Percentiles rank a stretch among this genome's conserved stretches.
Evolutionary conservation across 108 stramenopile species (phyloP).

Genomic region (Schizochytrium sp.): DNA sequence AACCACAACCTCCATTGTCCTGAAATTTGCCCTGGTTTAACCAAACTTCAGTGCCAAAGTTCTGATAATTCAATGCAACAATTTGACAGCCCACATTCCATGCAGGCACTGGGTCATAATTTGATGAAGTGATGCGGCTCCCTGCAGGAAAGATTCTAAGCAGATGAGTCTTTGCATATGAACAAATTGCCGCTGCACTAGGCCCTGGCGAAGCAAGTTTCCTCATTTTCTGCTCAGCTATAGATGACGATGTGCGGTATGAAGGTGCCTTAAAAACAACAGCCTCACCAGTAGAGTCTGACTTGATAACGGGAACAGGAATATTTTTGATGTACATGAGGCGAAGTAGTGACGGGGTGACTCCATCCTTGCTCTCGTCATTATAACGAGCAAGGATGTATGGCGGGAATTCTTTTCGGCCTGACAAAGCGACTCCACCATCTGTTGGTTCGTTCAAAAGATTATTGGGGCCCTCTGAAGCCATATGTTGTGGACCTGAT

Average conservation of each 20-base stretch:
- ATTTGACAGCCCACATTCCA: slow-evolving; percentile 75
- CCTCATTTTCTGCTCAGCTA: slow-evolving; percentile 46
- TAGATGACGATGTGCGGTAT: background rate
- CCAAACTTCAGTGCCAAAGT: slow-evolving; percentile 65
- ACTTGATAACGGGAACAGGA: slow-evolving; percentile 2
- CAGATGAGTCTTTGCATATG: slow-evolving; percentile 23
- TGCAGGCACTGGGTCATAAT: slow-evolving; percentile 69
- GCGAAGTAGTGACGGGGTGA: slow-evolving; percentile 4
- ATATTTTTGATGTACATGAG: slow-evolving; percentile 58
- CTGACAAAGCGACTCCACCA: no score
- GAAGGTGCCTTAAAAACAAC: slow-evolving; percentile 23
- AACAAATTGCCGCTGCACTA: background rate
- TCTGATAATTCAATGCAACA: slow-evolving; percentile 78
- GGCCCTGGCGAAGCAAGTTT: background rate
- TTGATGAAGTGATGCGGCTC: slow-evolving; percentile 69
- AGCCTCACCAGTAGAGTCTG: background rate
- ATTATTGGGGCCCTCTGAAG: no score
- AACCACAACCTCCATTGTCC: slow-evolving; percentile 86
- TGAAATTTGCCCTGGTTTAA: slow-evolving; percentile 71
- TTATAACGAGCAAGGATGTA: background rate
- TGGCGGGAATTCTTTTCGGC: background rate
- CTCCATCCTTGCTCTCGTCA: slow-evolving; percentile 33
- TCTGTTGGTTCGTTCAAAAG: no score
- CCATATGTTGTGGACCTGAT: no score
- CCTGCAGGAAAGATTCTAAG: slow-evolving; percentile 41